These are phyloP conservation scores for Leccinum fallax DNA, from an alignment of 1,284 basidiomycete species.

Conservation along the genomic window DNA sequence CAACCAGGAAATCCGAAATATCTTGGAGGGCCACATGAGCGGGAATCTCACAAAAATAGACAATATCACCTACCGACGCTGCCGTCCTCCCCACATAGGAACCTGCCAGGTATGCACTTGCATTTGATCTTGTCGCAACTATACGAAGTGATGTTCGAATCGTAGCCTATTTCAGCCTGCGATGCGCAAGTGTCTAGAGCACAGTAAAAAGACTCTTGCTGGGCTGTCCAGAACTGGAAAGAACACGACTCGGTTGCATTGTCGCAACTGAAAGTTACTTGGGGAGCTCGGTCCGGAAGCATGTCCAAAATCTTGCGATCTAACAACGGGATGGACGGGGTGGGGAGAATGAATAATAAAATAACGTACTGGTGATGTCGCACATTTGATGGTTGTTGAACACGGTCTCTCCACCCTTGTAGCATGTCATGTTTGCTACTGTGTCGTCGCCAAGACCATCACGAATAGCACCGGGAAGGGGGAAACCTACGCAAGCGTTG, in stretches of 20 bases:
- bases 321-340: constrained; percentile 33
- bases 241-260: constrained; percentile 62
- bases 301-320: constrained; percentile 90
- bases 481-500: constrained; percentile 76
- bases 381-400: constrained; percentile 97
- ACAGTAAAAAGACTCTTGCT: constrained; percentile 96
- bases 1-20: constrained; percentile 89
- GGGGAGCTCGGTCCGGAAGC: constrained; percentile 85
- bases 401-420: constrained; percentile 88
- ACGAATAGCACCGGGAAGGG: constrained; percentile 54
- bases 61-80: constrained; percentile 74
- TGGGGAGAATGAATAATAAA: background rate
- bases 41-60: background rate
- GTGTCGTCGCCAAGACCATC: constrained; percentile 47
- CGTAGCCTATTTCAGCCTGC: constrained; percentile 53
- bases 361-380: constrained; percentile 87
- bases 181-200: constrained; percentile 71
- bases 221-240: constrained; percentile 98
- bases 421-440: constrained; percentile 85
- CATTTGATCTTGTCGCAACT: constrained; percentile 84
- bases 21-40: constrained; percentile 49
- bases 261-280: constrained; percentile 94
- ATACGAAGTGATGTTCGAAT: constrained; percentile 76
- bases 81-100: constrained; percentile 95
- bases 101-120: constrained; percentile 88